Evolutionary conservation across 208 protist species (phyloP).

Genomic region (Herpetomonas samuelpessoai): DNA sequence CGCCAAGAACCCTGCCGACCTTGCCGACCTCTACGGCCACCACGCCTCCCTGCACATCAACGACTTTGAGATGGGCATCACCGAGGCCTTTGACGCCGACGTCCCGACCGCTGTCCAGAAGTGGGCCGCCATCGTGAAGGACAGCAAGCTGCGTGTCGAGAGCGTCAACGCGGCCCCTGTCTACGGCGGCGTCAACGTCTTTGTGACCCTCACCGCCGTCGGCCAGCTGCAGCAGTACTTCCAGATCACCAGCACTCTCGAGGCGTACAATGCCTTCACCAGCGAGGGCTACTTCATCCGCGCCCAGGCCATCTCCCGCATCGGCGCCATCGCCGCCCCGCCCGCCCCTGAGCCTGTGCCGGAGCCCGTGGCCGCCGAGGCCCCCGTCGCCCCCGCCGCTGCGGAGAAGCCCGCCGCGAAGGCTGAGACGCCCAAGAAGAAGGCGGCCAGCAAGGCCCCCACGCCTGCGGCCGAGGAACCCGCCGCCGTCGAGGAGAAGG

Average conservation of each 20-base stretch:
- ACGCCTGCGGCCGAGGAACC: constrained; percentile 18
- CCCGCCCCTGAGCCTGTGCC: constrained; percentile 28
- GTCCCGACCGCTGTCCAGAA: constrained; percentile 43
- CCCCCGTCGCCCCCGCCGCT: constrained; percentile 11
- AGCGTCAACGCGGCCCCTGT: constrained; percentile 55
- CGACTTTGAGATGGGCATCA: constrained; percentile 79
- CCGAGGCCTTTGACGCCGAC: constrained; percentile 41
- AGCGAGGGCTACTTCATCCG: constrained; percentile 75
- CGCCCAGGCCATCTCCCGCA: constrained; percentile 72
- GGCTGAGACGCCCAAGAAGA: constrained; percentile 10
- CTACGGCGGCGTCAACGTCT: constrained; percentile 76
- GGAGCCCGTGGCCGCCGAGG: constrained; percentile 18
- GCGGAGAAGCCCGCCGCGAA: constrained; percentile 6
- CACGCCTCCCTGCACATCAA: constrained; percentile 65
- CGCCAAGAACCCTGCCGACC: constrained; percentile 45
- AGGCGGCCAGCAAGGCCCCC: constrained; percentile 19
- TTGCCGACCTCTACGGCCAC: constrained; percentile 63
- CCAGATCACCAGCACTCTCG: constrained; percentile 71
- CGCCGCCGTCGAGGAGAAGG: constrained; percentile 9
- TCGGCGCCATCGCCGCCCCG: constrained; percentile 40
- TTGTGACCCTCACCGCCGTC: constrained; percentile 48
- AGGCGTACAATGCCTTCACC: constrained; percentile 58
- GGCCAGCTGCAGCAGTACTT: constrained; percentile 68
- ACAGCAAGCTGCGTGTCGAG: constrained; percentile 68
- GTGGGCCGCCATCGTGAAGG: constrained; percentile 53